Percentiles rank a stretch among this genome's conserved stretches.
Conservation (phyloP, 148 eudicot species). For the Rheum nobile region DNA sequence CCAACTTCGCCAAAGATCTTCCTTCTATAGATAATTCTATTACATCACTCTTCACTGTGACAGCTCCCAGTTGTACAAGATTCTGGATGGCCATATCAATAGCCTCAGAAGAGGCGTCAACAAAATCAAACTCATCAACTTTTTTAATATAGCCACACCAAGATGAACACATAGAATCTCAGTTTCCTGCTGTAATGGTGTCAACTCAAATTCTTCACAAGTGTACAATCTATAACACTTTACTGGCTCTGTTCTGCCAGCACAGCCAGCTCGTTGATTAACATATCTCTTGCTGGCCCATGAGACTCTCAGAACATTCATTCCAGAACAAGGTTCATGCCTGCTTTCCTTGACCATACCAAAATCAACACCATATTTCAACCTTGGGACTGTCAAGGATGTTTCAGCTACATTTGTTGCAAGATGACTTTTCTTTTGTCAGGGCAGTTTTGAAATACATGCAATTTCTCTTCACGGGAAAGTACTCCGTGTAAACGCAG, state of each 20-base stretch:
- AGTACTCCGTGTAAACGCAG: constrained; percentile 73
- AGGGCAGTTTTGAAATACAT: constrained; percentile 42
- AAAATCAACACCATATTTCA: constrained; percentile 77
- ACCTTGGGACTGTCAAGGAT: constrained; percentile 79
- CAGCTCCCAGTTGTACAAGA: constrained; percentile 72
- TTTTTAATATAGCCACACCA: constrained; percentile 73
- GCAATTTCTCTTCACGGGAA: constrained; percentile 51
- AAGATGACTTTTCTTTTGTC: constrained; percentile 66
- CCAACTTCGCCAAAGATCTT: constrained; percentile 47
- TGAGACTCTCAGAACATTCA: constrained; percentile 63
- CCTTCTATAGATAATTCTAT: constrained; percentile 50
- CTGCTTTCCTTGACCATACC: constrained; percentile 76
- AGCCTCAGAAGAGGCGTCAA: constrained; percentile 59
- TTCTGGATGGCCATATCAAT: constrained; percentile 72
- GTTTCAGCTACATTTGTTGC: constrained; percentile 90
- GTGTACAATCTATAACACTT: too few species aligned
- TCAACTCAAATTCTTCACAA: too few species aligned
- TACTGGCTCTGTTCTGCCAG: too few species aligned
- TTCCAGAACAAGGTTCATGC: constrained; percentile 71
- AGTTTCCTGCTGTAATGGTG: too few species aligned
- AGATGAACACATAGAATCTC: too few species aligned
- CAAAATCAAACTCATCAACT: constrained; percentile 57
- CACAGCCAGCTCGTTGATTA: too few species aligned
- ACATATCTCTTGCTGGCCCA: constrained; percentile 65
- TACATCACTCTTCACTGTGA: constrained; percentile 27